Evolutionary conservation across 208 protist genomes (phyloP).

Genomic region (Polymyxa betae): DNA sequence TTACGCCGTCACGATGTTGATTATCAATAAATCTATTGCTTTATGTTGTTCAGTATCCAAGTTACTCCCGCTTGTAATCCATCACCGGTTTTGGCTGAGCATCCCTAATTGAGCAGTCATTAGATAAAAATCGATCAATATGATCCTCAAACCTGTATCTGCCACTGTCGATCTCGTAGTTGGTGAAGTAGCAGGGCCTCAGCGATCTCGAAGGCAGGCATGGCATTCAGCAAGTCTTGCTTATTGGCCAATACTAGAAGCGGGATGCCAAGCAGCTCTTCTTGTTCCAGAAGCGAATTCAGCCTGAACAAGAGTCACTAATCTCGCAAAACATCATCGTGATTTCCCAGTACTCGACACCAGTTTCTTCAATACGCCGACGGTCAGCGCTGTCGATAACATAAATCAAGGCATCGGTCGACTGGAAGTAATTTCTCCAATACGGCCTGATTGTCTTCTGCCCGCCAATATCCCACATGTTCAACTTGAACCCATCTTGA

Average conservation of each 20-base stretch:
- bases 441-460: conserved; percentile 89
- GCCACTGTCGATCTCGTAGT: conserved; percentile 55
- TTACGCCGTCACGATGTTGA: no score
- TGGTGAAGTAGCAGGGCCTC: not conserved
- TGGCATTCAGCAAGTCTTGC: conserved; percentile 87
- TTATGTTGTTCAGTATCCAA: conserved; percentile 30
- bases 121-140: no score
- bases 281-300: conserved; percentile 84
- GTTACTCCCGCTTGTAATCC: conserved; percentile 63
- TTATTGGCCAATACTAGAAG: conserved; percentile 96
- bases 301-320: no score
- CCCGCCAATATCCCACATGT: conserved; percentile 94
- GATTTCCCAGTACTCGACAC: no score
- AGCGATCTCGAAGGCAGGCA: conserved; percentile 66
- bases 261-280: conserved; percentile 86
- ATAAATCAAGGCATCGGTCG: conserved; percentile 88
- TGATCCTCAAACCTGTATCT: no score
- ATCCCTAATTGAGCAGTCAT: no score
- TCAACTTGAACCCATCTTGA: conserved; percentile 87
- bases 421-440: conserved; percentile 94
- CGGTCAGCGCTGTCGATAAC: conserved; percentile 88
- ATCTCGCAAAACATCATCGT: no score
- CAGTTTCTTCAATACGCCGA: conserved; percentile 83
- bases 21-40: not conserved
- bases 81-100: conserved; percentile 65